Percentiles rank a stretch among this genome's conserved stretches.
These are phyloP conservation scores for Yarrowia galli DNA, from an alignment of 1,139 yeast genomes.

Conservation along the genomic window DNA sequence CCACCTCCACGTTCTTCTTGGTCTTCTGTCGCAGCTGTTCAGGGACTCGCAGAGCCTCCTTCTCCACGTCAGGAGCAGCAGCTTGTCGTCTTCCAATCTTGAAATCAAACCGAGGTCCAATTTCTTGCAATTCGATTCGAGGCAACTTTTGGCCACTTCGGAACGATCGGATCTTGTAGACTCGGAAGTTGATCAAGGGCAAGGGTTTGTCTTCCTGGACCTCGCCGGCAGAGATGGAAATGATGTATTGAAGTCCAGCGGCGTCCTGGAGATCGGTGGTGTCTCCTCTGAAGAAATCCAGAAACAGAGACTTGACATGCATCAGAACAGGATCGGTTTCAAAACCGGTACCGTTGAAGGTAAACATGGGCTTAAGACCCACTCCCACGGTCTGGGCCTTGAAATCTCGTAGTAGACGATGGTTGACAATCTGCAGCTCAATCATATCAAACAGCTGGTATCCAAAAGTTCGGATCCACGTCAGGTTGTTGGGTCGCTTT, in stretches of 20 bases:
- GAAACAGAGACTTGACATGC: conserved; percentile 84
- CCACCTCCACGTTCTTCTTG: conserved; percentile 89
- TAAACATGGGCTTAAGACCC: conserved; percentile 94
- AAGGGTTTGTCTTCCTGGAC: conserved; percentile 71
- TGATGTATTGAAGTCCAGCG: conserved; percentile 91
- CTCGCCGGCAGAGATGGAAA: conserved; percentile 79
- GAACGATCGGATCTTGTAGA: conserved; percentile 81
- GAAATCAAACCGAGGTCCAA: conserved; percentile 96
- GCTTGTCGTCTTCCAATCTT: conserved; percentile 84
- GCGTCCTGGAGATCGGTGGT: conserved; percentile 86
- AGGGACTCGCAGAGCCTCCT: conserved; percentile 84
- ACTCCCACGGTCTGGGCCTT: conserved; percentile 75
- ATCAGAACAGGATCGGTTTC: conserved; percentile 86
- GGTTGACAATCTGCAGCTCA: conserved; percentile 77
- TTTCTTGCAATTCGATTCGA: conserved; percentile 90
- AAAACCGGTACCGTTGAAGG: conserved; percentile 90
- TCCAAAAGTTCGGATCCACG: conserved; percentile 88
- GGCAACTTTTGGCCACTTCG: conserved; percentile 86
- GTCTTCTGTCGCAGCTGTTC: conserved; percentile 81
- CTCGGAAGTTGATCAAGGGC: conserved; percentile 88
- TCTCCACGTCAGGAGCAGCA: conserved; percentile 89
- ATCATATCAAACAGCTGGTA: conserved; percentile 92
- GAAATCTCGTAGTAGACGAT: conserved; percentile 80
- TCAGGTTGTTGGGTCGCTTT: conserved; percentile 90
- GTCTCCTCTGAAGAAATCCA: conserved; percentile 91